phyloP scores from a whole-genome alignment of 306 rosid genomes.

The Begonia loranthoides region DNA sequence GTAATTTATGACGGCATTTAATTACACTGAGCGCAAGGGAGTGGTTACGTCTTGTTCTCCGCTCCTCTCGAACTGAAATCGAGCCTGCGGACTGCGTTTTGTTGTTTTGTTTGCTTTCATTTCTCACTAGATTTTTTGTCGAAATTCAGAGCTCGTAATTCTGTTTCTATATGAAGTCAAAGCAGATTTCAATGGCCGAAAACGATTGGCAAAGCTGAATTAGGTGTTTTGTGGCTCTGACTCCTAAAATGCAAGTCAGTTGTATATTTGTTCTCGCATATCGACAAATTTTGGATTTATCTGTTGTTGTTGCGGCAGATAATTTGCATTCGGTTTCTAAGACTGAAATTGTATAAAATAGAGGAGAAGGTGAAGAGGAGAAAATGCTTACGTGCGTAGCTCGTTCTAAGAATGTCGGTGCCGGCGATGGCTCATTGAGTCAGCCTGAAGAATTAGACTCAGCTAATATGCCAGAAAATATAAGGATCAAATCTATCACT shows the following conservation, averaged over 20 bases:
- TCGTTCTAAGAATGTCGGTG: slow-evolving; percentile 74
- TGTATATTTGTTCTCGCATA: no score
- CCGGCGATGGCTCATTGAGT: slow-evolving; percentile 43
- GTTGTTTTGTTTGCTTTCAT: not conserved
- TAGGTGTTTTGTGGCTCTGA: no score
- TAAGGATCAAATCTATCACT: slow-evolving; percentile 57
- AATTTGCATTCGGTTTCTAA: no score
- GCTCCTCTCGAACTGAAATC: not conserved
- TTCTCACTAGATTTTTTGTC: no score
- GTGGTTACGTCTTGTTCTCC: slow-evolving; percentile 9
- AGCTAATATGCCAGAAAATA: slow-evolving; percentile 18
- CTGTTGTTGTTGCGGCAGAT: no score
- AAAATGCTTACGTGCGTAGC: slow-evolving; percentile 87
- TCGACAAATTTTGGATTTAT: no score
- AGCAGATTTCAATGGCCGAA: not conserved
- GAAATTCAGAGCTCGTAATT: not conserved
- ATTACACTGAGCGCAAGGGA: slow-evolving; percentile 1
- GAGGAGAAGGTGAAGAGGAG: not conserved
- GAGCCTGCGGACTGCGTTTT: not conserved
- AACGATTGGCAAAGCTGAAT: not conserved
- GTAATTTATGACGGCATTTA: slow-evolving; percentile 16
- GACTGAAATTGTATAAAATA: no score
- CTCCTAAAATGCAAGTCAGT: no score
- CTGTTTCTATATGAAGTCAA: not conserved
- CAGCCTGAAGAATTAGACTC: slow-evolving; percentile 58